Base-by-base conservation (phyloP, 148 eudicot genomes). In the Camellia lanceoleosa region DNA sequence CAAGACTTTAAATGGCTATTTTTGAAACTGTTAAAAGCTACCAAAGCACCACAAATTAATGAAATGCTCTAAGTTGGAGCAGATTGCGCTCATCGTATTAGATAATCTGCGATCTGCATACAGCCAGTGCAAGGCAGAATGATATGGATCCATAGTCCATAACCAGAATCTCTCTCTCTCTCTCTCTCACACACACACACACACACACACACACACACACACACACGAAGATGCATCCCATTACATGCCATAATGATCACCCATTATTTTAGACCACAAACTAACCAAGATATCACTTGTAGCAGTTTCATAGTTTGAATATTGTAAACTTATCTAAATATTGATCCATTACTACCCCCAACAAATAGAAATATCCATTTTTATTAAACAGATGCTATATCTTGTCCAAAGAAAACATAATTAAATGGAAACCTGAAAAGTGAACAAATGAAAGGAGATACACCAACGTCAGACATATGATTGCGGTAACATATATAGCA, bases 361-460 rank as follows among this genome's bases (percentile, higher is more conserved):
- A 46, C 49, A 49, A 59, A 71, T 59, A 8, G 58, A 41, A 68
- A 16, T 49, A 0, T 16, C 18, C 55, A 51, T 70, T 47, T 9
- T 69, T 0, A 43, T 4, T 52, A 20, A 18, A 44, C 15, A 23
- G 59, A 66, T 42, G 44, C 13, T 38, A 47, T 68, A 61, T 30
- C 52, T 30, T 38, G 12, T 58, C 43, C 52, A 60, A 44, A 78
- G 77, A 41, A 19, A 64, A 54, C 30, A 44, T 15, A 75, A 76
- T 74, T 54, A 71, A 78, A 79, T 42, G 59, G 72, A 81, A 73
- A 95, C 99, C 99, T 96, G 99, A 96, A 74, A 88, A 89, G 85
- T 96, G 99, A 75, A 96, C 78, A 81, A 91, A 96, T 7, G 99
- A 96, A 79, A 96, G 88, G 77, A 93, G 88, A 92, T 93, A 91